Base-by-base conservation (phyloP, 2,329 filamentous ascomycete genomes). In the Zasmidium citrigriseum region DNA sequence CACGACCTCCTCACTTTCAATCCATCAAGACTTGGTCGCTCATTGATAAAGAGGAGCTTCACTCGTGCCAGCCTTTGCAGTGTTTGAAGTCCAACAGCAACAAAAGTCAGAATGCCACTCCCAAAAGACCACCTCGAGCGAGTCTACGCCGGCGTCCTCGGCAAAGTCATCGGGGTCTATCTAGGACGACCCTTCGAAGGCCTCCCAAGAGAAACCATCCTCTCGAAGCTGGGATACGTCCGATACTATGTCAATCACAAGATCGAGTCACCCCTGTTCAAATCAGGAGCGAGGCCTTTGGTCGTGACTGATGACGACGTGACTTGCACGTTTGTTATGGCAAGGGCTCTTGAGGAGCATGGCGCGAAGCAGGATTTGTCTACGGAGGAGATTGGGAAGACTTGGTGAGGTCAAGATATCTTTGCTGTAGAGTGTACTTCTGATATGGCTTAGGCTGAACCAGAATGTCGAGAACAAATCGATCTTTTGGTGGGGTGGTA, bases 271-370 rank as follows among this genome's bases (percentile, higher is more conserved):
- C 16, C 16, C 34, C 4, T n/a, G 7, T 10, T 10, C 34, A n/a
- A 9, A 16, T 9, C 34, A 4, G 34, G 34, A 7, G 14, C 16
- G 4, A 41, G 16, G 41, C 52, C 52, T 12, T 46, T 41, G 18
- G 38, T 54, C 18, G 52, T 54, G 21, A 47, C 46, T n/a, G 52
- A 54, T 24, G 52, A 54, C 25, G 52, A 54, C 29, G 41, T 54
- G 7, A 27, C 52, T 22, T 22, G 41, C 14, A 54, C 52, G 4
- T 54, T 54, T 9, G 23, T 29, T 3, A 27, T 54, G n/a, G 44
- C 34, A 11, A 21, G 44, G 25, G 52, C 52, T 27, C 41, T 54
- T 11, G 52, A 46, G 11, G 52, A 54, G 41, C 52, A 54, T 47
- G 52, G 41, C 3, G 10, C 18, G 16, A 41, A 12, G 7, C 4